Percentiles rank a stretch among this genome's conserved stretches.
These are phyloP conservation scores for Aspergillus versicolor DNA, from an alignment of 2,329 filamentous ascomycete genomes.

Conservation along the genomic window DNA sequence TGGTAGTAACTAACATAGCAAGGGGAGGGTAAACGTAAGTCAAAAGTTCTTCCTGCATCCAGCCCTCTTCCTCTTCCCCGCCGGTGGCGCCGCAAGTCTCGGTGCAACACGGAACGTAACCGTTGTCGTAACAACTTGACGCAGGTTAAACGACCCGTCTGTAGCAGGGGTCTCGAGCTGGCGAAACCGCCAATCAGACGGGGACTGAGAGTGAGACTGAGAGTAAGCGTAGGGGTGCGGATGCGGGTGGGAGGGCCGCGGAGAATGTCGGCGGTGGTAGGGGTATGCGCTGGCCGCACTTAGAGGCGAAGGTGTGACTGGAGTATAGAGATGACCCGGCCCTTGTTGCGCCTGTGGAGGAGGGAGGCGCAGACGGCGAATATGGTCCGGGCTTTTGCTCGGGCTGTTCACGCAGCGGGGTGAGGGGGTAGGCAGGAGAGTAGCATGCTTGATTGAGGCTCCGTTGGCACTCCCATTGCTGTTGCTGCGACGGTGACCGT, in stretches of 20 bases:
- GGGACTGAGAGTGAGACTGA: conserved; percentile 25
- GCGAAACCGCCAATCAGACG: conserved; percentile 72
- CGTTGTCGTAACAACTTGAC: conserved; percentile 87
- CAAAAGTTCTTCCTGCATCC: too few relatives aligned
- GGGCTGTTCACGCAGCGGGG: conserved; percentile 52
- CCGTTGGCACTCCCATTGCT: conserved; percentile 35
- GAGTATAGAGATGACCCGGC: too few relatives aligned
- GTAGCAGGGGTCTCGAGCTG: conserved; percentile 60
- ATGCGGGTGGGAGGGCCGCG: neutral
- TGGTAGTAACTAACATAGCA: too few relatives aligned
- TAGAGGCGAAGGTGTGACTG: too few relatives aligned
- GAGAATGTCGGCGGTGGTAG: too few relatives aligned
- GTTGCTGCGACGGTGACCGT: neutral
- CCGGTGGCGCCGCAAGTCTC: too few relatives aligned
- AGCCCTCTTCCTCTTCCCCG: too few relatives aligned
- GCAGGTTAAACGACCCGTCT: conserved; percentile 64
- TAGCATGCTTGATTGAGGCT: conserved; percentile 13
- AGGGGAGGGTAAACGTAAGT: too few relatives aligned
- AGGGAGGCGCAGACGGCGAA: conserved; percentile 69
- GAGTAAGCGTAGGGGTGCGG: conserved; percentile 42
- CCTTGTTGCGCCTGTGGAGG: conserved; percentile 49
- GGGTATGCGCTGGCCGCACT: too few relatives aligned
- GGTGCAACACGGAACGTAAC: too few relatives aligned
- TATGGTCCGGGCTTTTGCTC: conserved; percentile 52
- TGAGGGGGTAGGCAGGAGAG: conserved; percentile 44